Conservation (phyloP, 768 basidiomycete species). For the Crepidotus variabilis region DNA sequence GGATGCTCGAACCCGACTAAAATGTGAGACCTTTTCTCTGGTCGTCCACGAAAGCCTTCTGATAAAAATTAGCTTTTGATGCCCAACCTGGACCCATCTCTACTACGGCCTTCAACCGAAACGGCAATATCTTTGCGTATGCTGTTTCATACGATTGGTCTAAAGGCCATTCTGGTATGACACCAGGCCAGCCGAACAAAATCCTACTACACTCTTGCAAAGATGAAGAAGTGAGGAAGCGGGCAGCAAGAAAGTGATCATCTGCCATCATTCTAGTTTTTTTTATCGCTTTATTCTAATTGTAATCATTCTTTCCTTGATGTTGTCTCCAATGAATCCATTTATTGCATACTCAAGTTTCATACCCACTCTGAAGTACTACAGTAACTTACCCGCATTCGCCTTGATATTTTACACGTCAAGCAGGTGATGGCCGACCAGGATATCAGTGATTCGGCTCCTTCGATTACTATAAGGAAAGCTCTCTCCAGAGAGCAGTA, state of each 20-base stretch:
- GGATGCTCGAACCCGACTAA: constrained; percentile 86
- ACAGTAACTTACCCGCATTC: too few relatives aligned
- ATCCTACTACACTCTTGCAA: constrained; percentile 82
- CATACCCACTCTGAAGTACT: too few relatives aligned
- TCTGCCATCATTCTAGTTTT: too few relatives aligned
- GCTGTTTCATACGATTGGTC: constrained; percentile 94
- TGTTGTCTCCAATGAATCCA: too few relatives aligned
- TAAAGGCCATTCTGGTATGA: constrained; percentile 86
- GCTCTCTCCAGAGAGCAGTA: too few relatives aligned
- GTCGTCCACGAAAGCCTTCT: neutral
- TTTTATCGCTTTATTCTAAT: too few relatives aligned
- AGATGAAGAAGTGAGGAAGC: constrained; percentile 82
- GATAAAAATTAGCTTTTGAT: constrained; percentile 57
- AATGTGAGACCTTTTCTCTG: constrained; percentile 48
- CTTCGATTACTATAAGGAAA: too few relatives aligned
- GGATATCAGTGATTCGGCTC: too few relatives aligned
- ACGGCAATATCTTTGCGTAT: constrained; percentile 87
- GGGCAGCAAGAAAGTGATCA: constrained; percentile 33
- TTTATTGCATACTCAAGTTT: too few relatives aligned
- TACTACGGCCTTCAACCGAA: constrained; percentile 81
- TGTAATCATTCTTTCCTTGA: too few relatives aligned
- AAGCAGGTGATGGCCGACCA: too few relatives aligned
- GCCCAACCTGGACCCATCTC: constrained; percentile 72
- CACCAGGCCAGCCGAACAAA: constrained; percentile 67
- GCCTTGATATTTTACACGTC: too few relatives aligned